These are phyloP conservation scores for Albugo candida DNA, from an alignment of 352 stramenopile genomes.

Conservation along the genomic window DNA sequence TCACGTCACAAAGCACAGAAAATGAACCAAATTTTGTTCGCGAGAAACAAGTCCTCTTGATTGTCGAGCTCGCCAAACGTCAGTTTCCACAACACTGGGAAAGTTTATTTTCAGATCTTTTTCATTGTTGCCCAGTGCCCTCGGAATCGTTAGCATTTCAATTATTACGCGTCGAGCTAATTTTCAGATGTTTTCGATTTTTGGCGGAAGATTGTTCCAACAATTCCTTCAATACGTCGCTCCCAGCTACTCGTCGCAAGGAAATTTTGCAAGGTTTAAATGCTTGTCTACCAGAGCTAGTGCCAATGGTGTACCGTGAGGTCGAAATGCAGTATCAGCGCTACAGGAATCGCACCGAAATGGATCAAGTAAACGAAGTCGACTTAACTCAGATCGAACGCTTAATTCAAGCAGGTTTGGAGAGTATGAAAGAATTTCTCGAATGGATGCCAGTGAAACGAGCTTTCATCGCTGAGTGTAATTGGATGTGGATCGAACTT, in stretches of 20 bases:
- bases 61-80: slow-evolving; percentile 53
- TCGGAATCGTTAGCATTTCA: slow-evolving; percentile 9
- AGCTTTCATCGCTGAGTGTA: slow-evolving; percentile 25
- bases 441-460: slow-evolving; percentile 63
- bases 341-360: slow-evolving; percentile 15
- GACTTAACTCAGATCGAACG: slow-evolving; percentile 16
- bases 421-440: slow-evolving; percentile 67
- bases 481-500: slow-evolving; percentile 42
- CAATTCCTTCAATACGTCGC: slow-evolving; percentile 58
- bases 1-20: slow-evolving; percentile 10
- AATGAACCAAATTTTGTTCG: slow-evolving; percentile 43
- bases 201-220: slow-evolving; percentile 64
- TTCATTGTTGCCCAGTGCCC: too few relatives aligned
- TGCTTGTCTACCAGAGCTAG: slow-evolving; percentile 38
- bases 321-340: slow-evolving; percentile 45
- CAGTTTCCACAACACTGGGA: slow-evolving; percentile 72
- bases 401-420: slow-evolving; percentile 34
- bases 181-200: slow-evolving; percentile 49
- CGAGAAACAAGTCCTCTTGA: slow-evolving; percentile 58
- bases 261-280: slow-evolving; percentile 66
- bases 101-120: slow-evolving; percentile 33
- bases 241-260: slow-evolving; percentile 46
- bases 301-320: slow-evolving; percentile 50
- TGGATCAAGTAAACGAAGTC: slow-evolving; percentile 2
- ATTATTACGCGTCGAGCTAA: slow-evolving; percentile 38